Base-by-base conservation (phyloP, 2,329 filamentous ascomycete species). In the Massarina eburnea region DNA sequence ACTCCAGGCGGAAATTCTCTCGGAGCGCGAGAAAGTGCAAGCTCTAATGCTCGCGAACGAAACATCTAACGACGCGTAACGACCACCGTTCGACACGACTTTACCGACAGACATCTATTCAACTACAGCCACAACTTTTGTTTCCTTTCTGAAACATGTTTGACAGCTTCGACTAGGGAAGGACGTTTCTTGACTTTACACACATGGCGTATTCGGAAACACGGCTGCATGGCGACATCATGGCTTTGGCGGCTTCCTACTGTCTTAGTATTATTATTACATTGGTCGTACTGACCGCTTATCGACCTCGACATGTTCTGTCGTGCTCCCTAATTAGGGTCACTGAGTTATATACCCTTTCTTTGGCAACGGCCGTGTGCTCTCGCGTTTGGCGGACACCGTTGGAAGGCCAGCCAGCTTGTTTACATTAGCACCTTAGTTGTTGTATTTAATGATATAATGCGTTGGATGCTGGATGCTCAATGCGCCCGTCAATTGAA, bases 1-100 rank as follows among this genome's bases (percentile, higher is more conserved):
- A 66, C 77, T 94, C 42, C 85, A 91, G 70, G 78, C 76, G 41
- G 77, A 81, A 59, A 82, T 92, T 54, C 76, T 83, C 54, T 76
- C 79, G 45, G 85, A 89, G 73, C 75, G 80, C 46, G 76, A 81
- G 55, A 80, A 78, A 62, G 76, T 85, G 54, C 79, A 79, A 63
- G 74, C 72, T 37, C 56, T 80, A 36, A 73, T 76, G 66, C 55
- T 59, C 8, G 47, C 54, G 24, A 53, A 52, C 39, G 55, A 57
- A 49, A 61, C 51, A 30, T 12, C 35, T 45, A 48, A 53, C 44
- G 41, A 51, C 45, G 37, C 44, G 46, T 41, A 26, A 54, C 39
- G 35, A 54, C 41, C 39, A 24, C 48, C 38, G 49, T 53, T 55
- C 45, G 51, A 51, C 30, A 52, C 53, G 47, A 54, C 47, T 7